Evolutionary conservation across 1,284 basidiomycete species (phyloP).

Genomic region (Cutaneotrichosporon dermatis): DNA sequence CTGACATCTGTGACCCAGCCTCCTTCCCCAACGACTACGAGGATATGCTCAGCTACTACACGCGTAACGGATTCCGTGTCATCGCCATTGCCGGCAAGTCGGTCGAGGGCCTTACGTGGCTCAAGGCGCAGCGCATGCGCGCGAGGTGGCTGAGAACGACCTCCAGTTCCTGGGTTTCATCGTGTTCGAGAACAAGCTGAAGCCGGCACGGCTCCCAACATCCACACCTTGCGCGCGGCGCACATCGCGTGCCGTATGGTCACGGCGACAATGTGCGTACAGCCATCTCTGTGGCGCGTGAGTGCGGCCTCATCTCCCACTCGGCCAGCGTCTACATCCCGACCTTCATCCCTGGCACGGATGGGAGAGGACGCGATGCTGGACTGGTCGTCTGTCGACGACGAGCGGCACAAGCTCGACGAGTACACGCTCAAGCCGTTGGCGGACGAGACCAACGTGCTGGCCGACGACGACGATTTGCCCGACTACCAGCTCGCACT

Average conservation of each 20-base stretch:
- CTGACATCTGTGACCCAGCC: conserved; percentile 82
- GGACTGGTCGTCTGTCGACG: conserved; percentile 91
- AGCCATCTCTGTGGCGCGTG: conserved; percentile 92
- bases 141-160: conserved; percentile 89
- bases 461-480: conserved; percentile 60
- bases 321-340: conserved; percentile 91
- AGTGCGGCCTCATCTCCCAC: conserved; percentile 84
- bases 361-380: conserved; percentile 63
- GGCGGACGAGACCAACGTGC: conserved; percentile 57
- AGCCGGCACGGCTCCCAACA: conserved; percentile 89
- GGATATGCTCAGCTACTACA: conserved; percentile 94
- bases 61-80: conserved; percentile 92
- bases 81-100: conserved; percentile 98
- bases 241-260: conserved; percentile 97
- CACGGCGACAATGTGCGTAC: conserved; percentile 94
- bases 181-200: conserved; percentile 98
- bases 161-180: conserved; percentile 91
- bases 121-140: conserved; percentile 96
- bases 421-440: conserved; percentile 79
- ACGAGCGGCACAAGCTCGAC: conserved; percentile 78
- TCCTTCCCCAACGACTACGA: conserved; percentile 95
- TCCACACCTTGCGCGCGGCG: conserved; percentile 80
- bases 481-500: conserved; percentile 84
- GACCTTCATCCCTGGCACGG: conserved; percentile 69
- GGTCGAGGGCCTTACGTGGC: conserved; percentile 89